phyloP scores from a whole-genome alignment of 1,284 basidiomycete genomes.

The Bondarzewia mesenterica region DNA sequence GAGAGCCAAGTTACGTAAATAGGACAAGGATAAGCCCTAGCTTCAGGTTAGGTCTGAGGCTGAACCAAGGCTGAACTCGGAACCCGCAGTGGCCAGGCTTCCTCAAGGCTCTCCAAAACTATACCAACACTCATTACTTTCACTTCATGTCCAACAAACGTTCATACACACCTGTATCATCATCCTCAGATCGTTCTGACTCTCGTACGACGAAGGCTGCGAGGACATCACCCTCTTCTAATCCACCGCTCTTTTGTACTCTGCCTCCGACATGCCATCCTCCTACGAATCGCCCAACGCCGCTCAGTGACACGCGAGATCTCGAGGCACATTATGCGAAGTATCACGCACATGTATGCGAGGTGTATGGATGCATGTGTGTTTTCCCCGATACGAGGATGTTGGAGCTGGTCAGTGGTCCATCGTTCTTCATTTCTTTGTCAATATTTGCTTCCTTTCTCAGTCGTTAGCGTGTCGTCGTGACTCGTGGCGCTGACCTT shows the following conservation, averaged over 20 bases:
- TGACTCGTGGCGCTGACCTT: too few species aligned
- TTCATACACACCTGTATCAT: conserved; percentile 7
- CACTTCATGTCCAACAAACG: background rate
- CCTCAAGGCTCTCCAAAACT: too few species aligned
- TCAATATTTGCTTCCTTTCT: too few species aligned
- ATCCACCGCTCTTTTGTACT: conserved; percentile 47
- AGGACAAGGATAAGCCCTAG: background rate
- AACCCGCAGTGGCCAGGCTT: too few species aligned
- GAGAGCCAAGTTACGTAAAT: too few species aligned
- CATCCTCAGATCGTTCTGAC: conserved; percentile 7
- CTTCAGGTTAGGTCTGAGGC: background rate
- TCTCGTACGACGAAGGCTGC: conserved; percentile 17
- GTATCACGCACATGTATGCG: conserved; percentile 81
- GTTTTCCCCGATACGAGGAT: conserved; percentile 83
- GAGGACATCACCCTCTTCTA: conserved; percentile 7
- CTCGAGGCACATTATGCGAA: conserved; percentile 76
- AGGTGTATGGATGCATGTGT: conserved; percentile 55
- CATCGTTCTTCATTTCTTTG: background rate
- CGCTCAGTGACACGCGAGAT: conserved; percentile 52
- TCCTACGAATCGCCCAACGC: conserved; percentile 42
- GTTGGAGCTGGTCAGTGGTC: conserved; percentile 61
- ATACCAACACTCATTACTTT: too few species aligned
- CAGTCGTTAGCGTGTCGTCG: too few species aligned
- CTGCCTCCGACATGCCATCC: conserved; percentile 79
- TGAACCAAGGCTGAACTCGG: too few species aligned